Evolutionary conservation across 768 basidiomycete species (phyloP), one percentile per base, ranked within the genome.

Genomic region (Trichaptum fuscoviolaceum): DNA sequence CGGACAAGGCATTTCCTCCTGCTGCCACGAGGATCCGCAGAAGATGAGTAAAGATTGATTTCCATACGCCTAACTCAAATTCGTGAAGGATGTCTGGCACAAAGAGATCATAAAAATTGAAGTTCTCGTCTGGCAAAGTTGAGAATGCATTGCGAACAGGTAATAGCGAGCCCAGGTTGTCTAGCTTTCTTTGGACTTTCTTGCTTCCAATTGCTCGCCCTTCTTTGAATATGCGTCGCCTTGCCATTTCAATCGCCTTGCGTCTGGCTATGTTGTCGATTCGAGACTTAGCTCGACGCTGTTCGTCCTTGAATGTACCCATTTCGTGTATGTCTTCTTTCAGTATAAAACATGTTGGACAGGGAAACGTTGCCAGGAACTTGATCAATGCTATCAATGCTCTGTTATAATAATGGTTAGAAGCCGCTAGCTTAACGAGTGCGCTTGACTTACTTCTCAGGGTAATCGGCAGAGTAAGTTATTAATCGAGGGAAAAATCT

Each of bases 111-210:
- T 78, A 66, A 26, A 74, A 74, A 3, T 70, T 72, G 18, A 73
- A 35, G 3, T 23, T 7, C 9, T 42, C 18, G 1, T 52, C 42
- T 52, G 78, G 64, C 0, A 65, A 64, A 9, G 70, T 52, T 0
- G 75, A 74, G 64, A 81, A 81, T 0, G 78, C 75, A 68, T 79
- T 82, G 78, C 81, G 66, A 7, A 74, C 75, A 0, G 76, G 79
- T 0, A 78, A 75, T 27, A 75, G 65, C 0, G 77, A 78, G 5
- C 42, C 42, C 2, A 52, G 23, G 63, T 74, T 71, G 0, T n/a
- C n/a, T n/a, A 79, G 70, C 0, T 77, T n/a, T 0, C 63, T 25
- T 7, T 78, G 73, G 0, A 80, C 76, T 12, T 18, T 30, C 0
- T 58, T 63, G 36, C 70, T 72, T 15, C 73, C 72, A 2, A 80